Evolutionary conservation across 495 filamentous ascomycete species (phyloP).

Genomic region (Hyphodiscus hymeniophilus): DNA sequence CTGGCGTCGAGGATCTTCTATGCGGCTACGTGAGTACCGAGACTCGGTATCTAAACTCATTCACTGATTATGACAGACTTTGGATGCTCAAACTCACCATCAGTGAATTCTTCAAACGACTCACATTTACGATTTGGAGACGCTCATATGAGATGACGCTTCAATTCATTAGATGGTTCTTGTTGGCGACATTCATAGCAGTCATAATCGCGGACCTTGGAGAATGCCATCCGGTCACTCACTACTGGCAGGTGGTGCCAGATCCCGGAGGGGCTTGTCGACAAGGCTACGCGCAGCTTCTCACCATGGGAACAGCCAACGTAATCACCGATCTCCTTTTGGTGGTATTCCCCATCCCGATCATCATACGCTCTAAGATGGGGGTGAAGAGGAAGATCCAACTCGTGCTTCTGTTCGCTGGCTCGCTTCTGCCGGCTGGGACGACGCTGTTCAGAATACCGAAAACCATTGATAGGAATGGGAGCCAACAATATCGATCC

Average conservation of each 20-base stretch:
- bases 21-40: conserved; percentile 52
- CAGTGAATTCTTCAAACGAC: conserved; percentile 79
- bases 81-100: conserved; percentile 91
- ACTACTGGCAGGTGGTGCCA: conserved; percentile 89
- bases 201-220: conserved; percentile 72
- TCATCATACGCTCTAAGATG: conserved; percentile 71
- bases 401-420: conserved; percentile 67
- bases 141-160: conserved; percentile 59
- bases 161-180: conserved; percentile 60
- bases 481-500: conserved; percentile 66
- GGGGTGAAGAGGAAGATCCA: conserved; percentile 51
- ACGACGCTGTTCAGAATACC: conserved; percentile 73
- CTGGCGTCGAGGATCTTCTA: conserved; percentile 59
- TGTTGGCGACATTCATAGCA: conserved; percentile 66
- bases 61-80: conserved; percentile 45
- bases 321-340: conserved; percentile 83
- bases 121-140: conserved; percentile 45
- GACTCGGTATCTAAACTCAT: background rate
- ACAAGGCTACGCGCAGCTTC: conserved; percentile 71
- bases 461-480: conserved; percentile 51
- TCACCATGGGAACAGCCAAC: conserved; percentile 81
- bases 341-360: conserved; percentile 78
- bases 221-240: conserved; percentile 76
- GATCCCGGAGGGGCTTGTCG: conserved; percentile 82
- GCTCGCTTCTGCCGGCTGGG: conserved; percentile 68